phyloP scores from a whole-genome alignment of 768 basidiomycete species.

The Nidularia pulvinata region DNA sequence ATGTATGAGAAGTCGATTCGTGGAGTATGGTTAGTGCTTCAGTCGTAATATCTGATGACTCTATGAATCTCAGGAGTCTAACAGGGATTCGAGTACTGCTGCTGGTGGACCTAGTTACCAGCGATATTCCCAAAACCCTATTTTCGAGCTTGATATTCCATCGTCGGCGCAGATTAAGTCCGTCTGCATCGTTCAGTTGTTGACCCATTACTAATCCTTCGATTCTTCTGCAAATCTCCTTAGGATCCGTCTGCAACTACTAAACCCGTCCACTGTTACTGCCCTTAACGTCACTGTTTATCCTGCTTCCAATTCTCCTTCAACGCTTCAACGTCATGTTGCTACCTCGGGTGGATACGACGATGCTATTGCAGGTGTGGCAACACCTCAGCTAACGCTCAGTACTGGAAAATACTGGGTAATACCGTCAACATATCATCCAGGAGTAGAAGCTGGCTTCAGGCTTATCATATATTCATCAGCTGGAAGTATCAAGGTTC shows the following conservation, averaged over 20 bases:
- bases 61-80: background rate
- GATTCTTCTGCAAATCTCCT: background rate
- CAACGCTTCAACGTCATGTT: conserved; percentile 28
- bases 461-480: conserved; percentile 62
- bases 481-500: conserved; percentile 18
- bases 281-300: conserved; percentile 67
- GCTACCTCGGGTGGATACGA: conserved; percentile 81
- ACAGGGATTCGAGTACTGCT: conserved; percentile 58
- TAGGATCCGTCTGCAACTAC: conserved; percentile 73
- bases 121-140: conserved; percentile 68
- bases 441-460: conserved; percentile 56
- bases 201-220: background rate
- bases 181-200: conserved; percentile 10
- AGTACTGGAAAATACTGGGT: conserved; percentile 68
- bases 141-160: conserved; percentile 59
- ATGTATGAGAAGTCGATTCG: conserved; percentile 74
- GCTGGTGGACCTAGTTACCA: conserved; percentile 70
- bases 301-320: conserved; percentile 21
- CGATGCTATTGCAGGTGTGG: conserved; percentile 73
- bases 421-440: conserved; percentile 74
- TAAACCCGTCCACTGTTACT: conserved; percentile 36
- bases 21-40: conserved; percentile 68
- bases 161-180: conserved; percentile 58
- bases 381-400: conserved; percentile 50
- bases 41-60: background rate